A percentile compares a stretch with the other conserved stretches of the same genome.
phyloP scores from a whole-genome alignment of 352 stramenopile genomes.

The Globisporangium camurandrum region DNA sequence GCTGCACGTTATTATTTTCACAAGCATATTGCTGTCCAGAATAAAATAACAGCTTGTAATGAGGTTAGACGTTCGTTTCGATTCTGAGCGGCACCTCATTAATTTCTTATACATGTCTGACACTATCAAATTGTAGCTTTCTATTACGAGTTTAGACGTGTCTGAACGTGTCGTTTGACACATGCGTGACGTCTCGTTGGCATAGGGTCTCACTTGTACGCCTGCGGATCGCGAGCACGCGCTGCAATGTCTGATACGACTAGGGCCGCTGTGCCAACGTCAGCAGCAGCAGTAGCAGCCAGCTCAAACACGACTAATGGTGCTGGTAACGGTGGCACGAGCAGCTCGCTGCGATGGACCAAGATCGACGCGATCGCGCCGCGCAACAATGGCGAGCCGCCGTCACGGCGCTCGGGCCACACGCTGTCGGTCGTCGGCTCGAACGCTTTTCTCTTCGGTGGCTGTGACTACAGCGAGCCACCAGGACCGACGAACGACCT shows the following conservation, averaged over 20 bases:
- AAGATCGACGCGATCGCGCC: constrained; percentile 37
- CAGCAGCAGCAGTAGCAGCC: constrained; percentile 3
- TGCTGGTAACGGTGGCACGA: background rate
- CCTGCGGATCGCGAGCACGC: background rate
- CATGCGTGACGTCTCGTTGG: no score
- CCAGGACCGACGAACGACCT: constrained; percentile 91
- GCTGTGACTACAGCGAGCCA: constrained; percentile 81
- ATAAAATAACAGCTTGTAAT: no score
- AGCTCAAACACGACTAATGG: background rate
- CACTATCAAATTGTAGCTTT: no score
- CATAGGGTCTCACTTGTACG: no score
- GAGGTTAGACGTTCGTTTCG: no score
- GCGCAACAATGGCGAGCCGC: constrained; percentile 80
- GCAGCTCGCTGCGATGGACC: constrained; percentile 41
- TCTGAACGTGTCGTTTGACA: no score
- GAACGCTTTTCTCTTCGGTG: constrained; percentile 91
- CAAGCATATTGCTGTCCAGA: no score
- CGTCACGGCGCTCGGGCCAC: constrained; percentile 89
- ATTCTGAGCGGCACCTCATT: no score
- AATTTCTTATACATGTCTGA: no score
- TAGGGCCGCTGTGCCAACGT: background rate
- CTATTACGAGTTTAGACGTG: no score
- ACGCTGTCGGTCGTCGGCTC: constrained; percentile 88
- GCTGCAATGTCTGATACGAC: background rate
- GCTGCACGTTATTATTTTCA: no score